Conservation (phyloP, 768 basidiomycete genomes). For the Rhodotorula kratochvilovae region DNA sequence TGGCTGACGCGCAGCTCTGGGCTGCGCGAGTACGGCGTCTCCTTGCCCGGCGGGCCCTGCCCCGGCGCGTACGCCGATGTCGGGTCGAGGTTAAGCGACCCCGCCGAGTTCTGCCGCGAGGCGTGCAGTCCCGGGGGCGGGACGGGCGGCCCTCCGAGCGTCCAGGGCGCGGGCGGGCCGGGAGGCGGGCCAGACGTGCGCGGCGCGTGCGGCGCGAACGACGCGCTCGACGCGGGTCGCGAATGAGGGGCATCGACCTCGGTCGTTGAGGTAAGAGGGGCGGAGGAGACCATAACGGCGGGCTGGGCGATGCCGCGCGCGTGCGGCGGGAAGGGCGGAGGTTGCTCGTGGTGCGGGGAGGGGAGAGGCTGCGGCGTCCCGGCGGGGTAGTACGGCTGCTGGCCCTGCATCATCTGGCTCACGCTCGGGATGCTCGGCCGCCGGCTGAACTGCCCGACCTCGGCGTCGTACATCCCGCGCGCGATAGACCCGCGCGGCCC, state of each 20-base stretch:
- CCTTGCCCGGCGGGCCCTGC: background rate
- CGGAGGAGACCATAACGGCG: constrained; percentile 4
- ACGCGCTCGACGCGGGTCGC: background rate
- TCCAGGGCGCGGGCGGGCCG: constrained; percentile 1
- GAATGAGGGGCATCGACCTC: constrained; percentile 8
- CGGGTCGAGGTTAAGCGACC: constrained; percentile 24
- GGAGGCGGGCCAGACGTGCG: background rate
- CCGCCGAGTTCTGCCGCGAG: constrained; percentile 9
- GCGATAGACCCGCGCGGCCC: constrained; percentile 23
- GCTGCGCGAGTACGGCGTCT: constrained; percentile 82
- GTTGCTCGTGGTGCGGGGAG: background rate
- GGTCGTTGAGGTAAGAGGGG: background rate
- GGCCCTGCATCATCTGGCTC: constrained; percentile 34
- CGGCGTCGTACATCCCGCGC: constrained; percentile 1
- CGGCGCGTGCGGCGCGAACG: background rate
- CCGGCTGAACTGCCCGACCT: background rate
- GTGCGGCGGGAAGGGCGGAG: background rate
- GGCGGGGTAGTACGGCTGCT: constrained; percentile 17
- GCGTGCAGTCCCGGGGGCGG: background rate
- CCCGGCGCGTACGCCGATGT: constrained; percentile 4
- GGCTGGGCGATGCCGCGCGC: background rate
- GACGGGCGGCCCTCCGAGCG: background rate
- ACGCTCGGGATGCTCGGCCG: constrained; percentile 34
- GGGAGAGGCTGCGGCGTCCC: background rate
- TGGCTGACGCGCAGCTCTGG: constrained; percentile 92